Percentiles rank a stretch among this genome's conserved stretches.
Evolutionary conservation across 2,329 filamentous ascomycete species (phyloP).

Genomic region (Claviceps monticola): DNA sequence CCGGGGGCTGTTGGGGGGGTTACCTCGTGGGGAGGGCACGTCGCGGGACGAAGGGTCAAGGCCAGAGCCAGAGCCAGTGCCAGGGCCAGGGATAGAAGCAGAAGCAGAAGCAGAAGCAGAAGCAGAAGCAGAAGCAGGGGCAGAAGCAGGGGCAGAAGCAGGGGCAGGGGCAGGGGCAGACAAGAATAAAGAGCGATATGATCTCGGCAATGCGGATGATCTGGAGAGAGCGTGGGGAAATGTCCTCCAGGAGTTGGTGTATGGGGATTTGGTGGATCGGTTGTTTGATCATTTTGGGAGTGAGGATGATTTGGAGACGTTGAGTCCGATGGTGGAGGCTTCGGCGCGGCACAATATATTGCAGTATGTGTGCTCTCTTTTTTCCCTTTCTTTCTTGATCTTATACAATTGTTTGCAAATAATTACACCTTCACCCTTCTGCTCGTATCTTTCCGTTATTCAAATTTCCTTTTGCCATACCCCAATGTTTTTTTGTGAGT

Average conservation of each 20-base stretch:
- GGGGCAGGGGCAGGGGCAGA: neutral
- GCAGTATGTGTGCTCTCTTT: conserved; percentile 42
- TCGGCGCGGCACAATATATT: conserved; percentile 53
- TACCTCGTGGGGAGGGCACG: neutral
- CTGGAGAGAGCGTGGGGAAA: conserved; percentile 53
- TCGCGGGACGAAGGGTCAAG: neutral
- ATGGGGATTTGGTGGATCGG: conserved; percentile 52
- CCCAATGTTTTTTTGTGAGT: neutral
- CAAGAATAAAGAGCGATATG: conserved; percentile 29
- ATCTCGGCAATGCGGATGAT: conserved; percentile 44
- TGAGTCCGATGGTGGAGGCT: conserved; percentile 47
- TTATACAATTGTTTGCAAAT: neutral
- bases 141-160: conserved; percentile 7
- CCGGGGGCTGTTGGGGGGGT: conserved; percentile 50
- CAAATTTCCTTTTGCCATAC: neutral
- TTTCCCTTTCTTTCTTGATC: neutral
- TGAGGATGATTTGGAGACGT: conserved; percentile 48
- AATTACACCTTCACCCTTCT: neutral
- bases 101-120: conserved; percentile 6
- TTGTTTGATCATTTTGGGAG: conserved; percentile 47
- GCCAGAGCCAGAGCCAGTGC: too few species aligned
- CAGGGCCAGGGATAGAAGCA: neutral
- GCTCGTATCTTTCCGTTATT: neutral
- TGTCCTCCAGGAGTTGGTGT: conserved; percentile 49
- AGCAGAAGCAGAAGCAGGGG: neutral